Conservation (phyloP, 495 filamentous ascomycete genomes). For the Recurvomyces mirabilis region DNA sequence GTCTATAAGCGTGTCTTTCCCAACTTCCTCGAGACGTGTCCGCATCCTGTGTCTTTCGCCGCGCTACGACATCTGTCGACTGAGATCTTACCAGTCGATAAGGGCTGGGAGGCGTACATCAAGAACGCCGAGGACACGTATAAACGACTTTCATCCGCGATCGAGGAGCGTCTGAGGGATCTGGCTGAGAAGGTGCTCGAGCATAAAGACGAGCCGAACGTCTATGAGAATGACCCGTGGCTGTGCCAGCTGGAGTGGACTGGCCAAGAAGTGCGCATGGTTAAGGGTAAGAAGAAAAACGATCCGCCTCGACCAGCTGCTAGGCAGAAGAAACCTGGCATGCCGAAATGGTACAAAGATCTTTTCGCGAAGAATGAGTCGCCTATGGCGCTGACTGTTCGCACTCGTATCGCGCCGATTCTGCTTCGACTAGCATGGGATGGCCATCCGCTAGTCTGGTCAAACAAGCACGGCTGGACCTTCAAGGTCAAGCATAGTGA, state of each 20-base stretch:
- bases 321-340: conserved; percentile 84
- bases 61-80: conserved; percentile 84
- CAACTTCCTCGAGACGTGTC: conserved; percentile 74
- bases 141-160: conserved; percentile 57
- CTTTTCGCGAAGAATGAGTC: conserved; percentile 56
- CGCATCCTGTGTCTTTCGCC: conserved; percentile 94
- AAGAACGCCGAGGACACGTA: conserved; percentile 76
- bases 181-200: conserved; percentile 67
- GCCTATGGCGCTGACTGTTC: conserved; percentile 66
- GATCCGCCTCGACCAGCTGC: conserved; percentile 67
- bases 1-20: conserved; percentile 90
- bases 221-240: conserved; percentile 75
- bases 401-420: conserved; percentile 78
- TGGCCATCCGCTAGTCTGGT: conserved; percentile 81
- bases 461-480: conserved; percentile 82
- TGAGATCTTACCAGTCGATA: conserved; percentile 81
- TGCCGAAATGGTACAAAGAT: conserved; percentile 94
- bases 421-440: conserved; percentile 83
- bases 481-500: conserved; percentile 64
- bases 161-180: conserved; percentile 58
- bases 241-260: conserved; percentile 90
- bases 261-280: conserved; percentile 80
- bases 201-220: conserved; percentile 53
- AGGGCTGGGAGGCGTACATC: conserved; percentile 77
- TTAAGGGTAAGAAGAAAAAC: conserved; percentile 75